Evolutionary conservation across 768 basidiomycete species (phyloP).

Genomic region (Macrolepiota albuminosa): DNA sequence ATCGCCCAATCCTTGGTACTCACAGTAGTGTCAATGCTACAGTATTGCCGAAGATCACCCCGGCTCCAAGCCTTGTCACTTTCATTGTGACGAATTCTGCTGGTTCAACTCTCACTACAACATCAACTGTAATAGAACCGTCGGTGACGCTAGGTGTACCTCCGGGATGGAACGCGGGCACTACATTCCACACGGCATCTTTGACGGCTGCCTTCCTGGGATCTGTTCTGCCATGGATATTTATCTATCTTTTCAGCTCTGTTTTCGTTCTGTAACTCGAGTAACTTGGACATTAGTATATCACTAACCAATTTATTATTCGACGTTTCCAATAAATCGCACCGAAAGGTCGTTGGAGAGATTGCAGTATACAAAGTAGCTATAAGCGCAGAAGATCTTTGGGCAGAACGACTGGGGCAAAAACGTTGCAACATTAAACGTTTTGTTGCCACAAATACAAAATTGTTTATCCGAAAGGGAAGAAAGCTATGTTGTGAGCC

Average conservation of each 20-base stretch:
- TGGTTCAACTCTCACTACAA: conserved; percentile 50
- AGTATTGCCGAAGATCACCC: conserved; percentile 53
- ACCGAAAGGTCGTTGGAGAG: background rate
- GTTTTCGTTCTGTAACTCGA: conserved; percentile 8
- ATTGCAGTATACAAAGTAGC: background rate
- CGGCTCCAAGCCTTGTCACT: conserved; percentile 48
- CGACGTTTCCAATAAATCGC: background rate
- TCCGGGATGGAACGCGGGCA: conserved; percentile 46
- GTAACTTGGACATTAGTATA: background rate
- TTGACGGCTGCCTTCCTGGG: conserved; percentile 11
- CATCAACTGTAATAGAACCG: conserved; percentile 40
- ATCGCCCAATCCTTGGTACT: conserved; percentile 50
- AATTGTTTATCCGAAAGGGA: background rate
- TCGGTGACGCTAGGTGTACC: conserved; percentile 59
- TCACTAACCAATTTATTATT: background rate
- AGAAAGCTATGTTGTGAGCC: background rate
- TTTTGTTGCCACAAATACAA: background rate
- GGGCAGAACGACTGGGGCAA: background rate
- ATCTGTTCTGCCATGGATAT: conserved; percentile 15
- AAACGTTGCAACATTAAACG: background rate
- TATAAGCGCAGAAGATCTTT: background rate
- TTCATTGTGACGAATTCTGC: conserved; percentile 50
- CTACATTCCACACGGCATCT: conserved; percentile 10
- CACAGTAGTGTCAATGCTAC: conserved; percentile 38
- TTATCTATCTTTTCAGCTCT: conserved; percentile 13